Conservation (phyloP, 371 early-diverging fungal genomes). For the Mortierella sp. region DNA sequence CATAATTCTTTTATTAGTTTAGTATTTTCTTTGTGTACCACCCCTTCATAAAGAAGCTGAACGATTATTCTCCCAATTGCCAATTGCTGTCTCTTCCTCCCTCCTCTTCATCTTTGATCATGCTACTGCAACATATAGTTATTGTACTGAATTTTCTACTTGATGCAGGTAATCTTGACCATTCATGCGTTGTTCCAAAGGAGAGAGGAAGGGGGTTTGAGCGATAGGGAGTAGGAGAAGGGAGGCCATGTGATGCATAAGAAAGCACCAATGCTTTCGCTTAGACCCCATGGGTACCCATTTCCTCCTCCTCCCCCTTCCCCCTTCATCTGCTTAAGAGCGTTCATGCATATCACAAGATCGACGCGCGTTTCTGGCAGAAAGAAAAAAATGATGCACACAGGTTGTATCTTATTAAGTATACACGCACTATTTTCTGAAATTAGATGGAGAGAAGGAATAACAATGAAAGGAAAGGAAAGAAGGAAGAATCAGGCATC, state of each 20-base stretch:
- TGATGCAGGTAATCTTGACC: not conserved
- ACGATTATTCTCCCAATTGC: not conserved
- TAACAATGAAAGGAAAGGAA: not conserved
- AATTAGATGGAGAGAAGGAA: not conserved
- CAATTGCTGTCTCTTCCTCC: not conserved
- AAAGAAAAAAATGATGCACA: not conserved
- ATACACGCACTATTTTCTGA: not conserved
- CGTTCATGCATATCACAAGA: not conserved
- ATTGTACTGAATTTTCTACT: not conserved
- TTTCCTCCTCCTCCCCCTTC: not conserved
- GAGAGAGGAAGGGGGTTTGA: not conserved
- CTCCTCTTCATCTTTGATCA: not conserved
- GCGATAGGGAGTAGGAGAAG: not conserved
- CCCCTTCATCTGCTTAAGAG: not conserved
- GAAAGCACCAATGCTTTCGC: not conserved
- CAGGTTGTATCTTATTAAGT: not conserved
- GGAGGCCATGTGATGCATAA: slow-evolving; percentile 7
- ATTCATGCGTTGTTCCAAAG: not conserved
- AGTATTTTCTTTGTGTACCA: not conserved
- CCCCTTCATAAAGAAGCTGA: slow-evolving; percentile 4
- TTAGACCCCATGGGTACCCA: not conserved
- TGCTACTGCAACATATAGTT: not conserved
- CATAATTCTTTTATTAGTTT: slow-evolving; percentile 11
- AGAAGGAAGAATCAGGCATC: not conserved
- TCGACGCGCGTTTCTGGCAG: not conserved